These are phyloP conservation scores for Huntiella decipiens DNA, from an alignment of 2,329 filamentous ascomycete species.

Conservation along the genomic window DNA sequence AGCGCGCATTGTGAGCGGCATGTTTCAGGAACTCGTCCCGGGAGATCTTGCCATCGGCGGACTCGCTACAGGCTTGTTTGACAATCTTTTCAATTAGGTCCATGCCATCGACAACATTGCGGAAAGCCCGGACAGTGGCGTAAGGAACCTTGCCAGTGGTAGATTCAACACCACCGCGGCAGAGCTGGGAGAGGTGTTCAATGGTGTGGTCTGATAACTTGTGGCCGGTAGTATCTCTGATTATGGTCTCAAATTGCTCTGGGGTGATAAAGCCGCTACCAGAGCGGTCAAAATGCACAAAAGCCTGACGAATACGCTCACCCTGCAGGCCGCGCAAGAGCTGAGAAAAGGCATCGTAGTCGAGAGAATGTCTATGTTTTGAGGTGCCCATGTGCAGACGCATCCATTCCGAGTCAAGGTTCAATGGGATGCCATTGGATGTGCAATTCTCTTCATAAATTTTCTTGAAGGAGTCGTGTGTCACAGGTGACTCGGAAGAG, in stretches of 20 bases:
- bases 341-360: constrained; percentile 92
- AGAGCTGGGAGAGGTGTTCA: constrained; percentile 75
- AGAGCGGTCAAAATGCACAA: constrained; percentile 78
- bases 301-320: constrained; percentile 88
- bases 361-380: constrained; percentile 75
- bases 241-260: constrained; percentile 91
- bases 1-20: constrained; percentile 75
- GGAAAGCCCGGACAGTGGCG: constrained; percentile 90
- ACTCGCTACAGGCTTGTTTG: constrained; percentile 67
- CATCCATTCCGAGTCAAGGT: constrained; percentile 96
- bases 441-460: constrained; percentile 80
- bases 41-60: constrained; percentile 79
- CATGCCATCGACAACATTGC: constrained; percentile 96
- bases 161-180: constrained; percentile 37
- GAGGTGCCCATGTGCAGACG: constrained; percentile 80
- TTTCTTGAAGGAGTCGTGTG: constrained; percentile 72
- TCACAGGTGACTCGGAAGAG: constrained; percentile 64
- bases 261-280: constrained; percentile 90
- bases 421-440: constrained; percentile 70
- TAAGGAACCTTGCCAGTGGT: constrained; percentile 91
- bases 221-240: constrained; percentile 77
- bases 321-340: constrained; percentile 94
- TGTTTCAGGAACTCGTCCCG: constrained; percentile 87
- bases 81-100: constrained; percentile 90
- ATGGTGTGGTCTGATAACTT: constrained; percentile 95